Evolutionary conservation across 2,329 filamentous ascomycete genomes (phyloP).

Genomic region (Fusarium lateritium): DNA sequence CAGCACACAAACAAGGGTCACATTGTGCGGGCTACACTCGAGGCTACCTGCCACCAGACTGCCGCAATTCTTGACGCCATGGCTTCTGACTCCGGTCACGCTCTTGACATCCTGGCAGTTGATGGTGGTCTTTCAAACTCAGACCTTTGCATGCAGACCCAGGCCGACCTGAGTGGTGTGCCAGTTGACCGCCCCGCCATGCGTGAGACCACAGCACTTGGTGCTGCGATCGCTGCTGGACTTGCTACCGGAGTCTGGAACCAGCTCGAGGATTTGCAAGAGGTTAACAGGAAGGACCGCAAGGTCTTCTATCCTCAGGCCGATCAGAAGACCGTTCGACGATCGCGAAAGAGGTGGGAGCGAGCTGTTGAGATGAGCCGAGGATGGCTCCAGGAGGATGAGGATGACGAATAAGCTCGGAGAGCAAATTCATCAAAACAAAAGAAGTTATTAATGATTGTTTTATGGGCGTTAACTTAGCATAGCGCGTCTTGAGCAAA

Average conservation of each 20-base stretch:
- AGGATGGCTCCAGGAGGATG: conserved; percentile 63
- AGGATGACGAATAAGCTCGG: conserved; percentile 33
- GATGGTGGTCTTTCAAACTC: conserved; percentile 93
- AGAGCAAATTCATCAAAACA: neutral
- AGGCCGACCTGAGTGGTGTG: conserved; percentile 87
- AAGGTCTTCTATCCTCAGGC: conserved; percentile 80
- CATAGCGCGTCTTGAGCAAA: conserved; percentile 36
- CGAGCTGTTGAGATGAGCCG: conserved; percentile 72
- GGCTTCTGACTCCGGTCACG: conserved; percentile 86
- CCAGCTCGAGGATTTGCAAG: conserved; percentile 79
- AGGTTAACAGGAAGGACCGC: conserved; percentile 79
- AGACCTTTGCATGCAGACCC: conserved; percentile 91
- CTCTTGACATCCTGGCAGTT: conserved; percentile 81
- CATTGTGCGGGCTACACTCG: conserved; percentile 89
- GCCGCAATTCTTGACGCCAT: conserved; percentile 93
- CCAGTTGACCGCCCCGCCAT: conserved; percentile 87
- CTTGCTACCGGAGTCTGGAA: conserved; percentile 86
- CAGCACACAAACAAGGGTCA: conserved; percentile 89
- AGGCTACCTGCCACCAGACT: conserved; percentile 93
- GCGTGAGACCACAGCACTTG: conserved; percentile 91
- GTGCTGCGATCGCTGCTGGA: conserved; percentile 91
- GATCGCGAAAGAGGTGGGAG: conserved; percentile 67
- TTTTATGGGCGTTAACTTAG: conserved; percentile 27
- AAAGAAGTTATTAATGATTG: conserved; percentile 24
- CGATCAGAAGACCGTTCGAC: conserved; percentile 55